Percentiles rank a stretch among this genome's conserved stretches.
Evolutionary conservation across 108 stramenopile species (phyloP).

Genomic region (Skeletonema marinoi): DNA sequence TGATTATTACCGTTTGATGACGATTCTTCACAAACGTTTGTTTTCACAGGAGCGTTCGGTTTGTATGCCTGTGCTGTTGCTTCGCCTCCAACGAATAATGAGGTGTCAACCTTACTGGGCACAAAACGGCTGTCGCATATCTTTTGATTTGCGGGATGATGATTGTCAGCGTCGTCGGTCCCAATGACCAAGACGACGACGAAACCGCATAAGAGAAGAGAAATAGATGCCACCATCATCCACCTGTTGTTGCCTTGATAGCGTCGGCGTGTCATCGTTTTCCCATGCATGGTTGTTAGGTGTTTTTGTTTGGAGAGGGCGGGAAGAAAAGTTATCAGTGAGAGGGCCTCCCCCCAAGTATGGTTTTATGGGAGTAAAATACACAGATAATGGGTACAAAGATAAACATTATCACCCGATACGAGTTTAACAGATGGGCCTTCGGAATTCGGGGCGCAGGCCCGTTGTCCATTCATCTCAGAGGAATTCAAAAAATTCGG

Average conservation of each 20-base stretch:
- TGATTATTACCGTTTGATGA: background rate
- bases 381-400: too few species aligned
- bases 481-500: too few species aligned
- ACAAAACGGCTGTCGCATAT: background rate
- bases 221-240: background rate
- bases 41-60: conserved; percentile 54
- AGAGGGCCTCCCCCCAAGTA: too few species aligned
- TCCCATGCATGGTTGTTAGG: too few species aligned
- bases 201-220: background rate
- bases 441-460: too few species aligned
- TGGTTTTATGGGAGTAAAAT: too few species aligned
- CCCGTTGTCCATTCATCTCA: too few species aligned
- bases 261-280: background rate
- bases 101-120: background rate
- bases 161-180: background rate
- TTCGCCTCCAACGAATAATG: background rate
- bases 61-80: conserved; percentile 64
- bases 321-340: too few species aligned
- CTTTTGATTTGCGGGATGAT: background rate
- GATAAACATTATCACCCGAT: too few species aligned
- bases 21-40: conserved; percentile 16
- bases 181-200: background rate
- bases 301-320: too few species aligned
- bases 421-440: too few species aligned
- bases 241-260: background rate